Base-by-base conservation (phyloP, 140 eudicot genomes). In the Flaveria floridana region DNA sequence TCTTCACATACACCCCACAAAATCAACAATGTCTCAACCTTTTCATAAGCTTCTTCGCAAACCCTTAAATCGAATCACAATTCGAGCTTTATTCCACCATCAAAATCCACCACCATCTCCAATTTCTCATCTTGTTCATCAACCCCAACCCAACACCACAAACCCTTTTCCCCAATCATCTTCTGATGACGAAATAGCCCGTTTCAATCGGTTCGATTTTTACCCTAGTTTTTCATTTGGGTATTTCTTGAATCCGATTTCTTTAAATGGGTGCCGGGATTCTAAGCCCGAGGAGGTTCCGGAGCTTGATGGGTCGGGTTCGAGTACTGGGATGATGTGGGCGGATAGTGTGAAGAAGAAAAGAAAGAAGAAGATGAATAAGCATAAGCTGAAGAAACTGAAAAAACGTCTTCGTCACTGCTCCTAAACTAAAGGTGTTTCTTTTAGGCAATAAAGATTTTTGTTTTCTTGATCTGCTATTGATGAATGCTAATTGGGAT, bases 331-430 rank as follows among this genome's bases (percentile, higher is more conserved):
- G 71, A 71, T 41, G 73, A 82, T 87, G 16, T 80, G 84, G 91
- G 91, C 87, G 59, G 89, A 84, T 21, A 87, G 91, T 80, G 89
- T 84, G 65, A 87, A 87, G 84, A 87, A 82, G 85, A 87, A 84
- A 84, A 79, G 91, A 71, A 86, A 86, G 88, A 84, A 65, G 79
- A 81, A 84, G 86, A 86, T 84, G 88, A 84, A 81, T 61, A 84
- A 84, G 78, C 86, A 86, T 71, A 86, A 82, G 81, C 61, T 84
- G 19, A 86, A 77, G 76, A 86, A 86, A 78, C 82, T 84, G 23
- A 68, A 67, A 47, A 80, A 76, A 47, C 85, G 80, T 42, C 82
- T 80, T 68, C 75, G 71, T 70, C 80, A 78, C 51, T 83, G 83
- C 68, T 68, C 80, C 4, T 72, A 34, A 72, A 37, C 8, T 2